These are phyloP conservation scores for Mucuna pruriens DNA, from an alignment of 306 rosid species.

Conservation along the genomic window DNA sequence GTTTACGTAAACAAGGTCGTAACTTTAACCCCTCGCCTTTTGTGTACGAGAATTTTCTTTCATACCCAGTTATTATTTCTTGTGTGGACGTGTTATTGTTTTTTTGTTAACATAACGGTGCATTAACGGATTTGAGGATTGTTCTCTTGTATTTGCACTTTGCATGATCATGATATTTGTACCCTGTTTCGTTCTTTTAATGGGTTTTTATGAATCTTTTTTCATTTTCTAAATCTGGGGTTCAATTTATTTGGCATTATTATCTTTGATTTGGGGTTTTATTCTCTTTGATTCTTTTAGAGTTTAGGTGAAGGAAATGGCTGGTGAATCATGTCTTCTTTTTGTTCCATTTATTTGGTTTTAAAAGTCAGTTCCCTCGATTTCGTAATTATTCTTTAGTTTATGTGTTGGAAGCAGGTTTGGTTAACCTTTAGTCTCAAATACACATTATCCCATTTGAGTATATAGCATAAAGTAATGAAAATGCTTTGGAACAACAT, in stretches of 20 bases:
- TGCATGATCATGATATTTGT: background rate
- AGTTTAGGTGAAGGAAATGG: slow-evolving; percentile 8
- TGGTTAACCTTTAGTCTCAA: background rate
- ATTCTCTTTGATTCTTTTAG: background rate
- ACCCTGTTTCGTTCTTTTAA: background rate
- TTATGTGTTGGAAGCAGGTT: background rate
- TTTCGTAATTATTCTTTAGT: background rate
- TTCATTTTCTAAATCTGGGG: background rate
- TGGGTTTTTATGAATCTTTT: background rate
- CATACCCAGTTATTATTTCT: background rate
- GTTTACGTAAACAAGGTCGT: background rate
- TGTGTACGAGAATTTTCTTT: slow-evolving; percentile 7
- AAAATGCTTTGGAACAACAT: background rate
- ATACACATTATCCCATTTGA: background rate
- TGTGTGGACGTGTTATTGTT: background rate
- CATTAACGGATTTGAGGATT: background rate
- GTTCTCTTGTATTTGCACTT: slow-evolving; percentile 8
- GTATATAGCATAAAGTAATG: background rate
- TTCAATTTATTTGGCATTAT: background rate
- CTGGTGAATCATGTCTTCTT: background rate
- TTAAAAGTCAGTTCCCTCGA: background rate
- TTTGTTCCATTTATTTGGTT: slow-evolving; percentile 16
- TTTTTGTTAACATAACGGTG: background rate
- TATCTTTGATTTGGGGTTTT: background rate
- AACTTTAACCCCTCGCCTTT: background rate